Evolutionary conservation across 2,329 filamentous ascomycete genomes (phyloP), one percentile per base, ranked within the genome.

Genomic region (Colletotrichum spaethianum): DNA sequence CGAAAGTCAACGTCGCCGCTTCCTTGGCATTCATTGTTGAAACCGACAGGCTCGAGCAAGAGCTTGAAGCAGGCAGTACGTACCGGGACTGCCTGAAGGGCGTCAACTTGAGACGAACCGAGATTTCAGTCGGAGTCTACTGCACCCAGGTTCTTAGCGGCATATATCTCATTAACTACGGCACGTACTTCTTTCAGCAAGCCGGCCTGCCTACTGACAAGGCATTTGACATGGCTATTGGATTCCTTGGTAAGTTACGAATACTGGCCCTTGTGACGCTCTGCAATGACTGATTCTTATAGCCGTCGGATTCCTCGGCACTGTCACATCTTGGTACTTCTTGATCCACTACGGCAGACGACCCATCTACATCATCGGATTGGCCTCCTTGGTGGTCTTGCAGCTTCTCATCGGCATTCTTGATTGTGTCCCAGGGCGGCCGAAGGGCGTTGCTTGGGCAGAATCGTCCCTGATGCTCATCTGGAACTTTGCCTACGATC

Each of bases 61-160:
- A 87, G 63, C 81, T 83, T 67, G 83, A 86, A 67, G 82, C 83
- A 2, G 85, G 85, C 0, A 86, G 84, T 38, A 85, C 82, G 1
- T 90, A 89, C 74, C 23, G 79, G 31, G 87, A 89, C 71, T 88
- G 87, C 59, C 84, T 90, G 75, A 84, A 79, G 53, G 85, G 84
- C 0, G 80, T 82, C 48, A 87, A 88, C 71, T 76, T 84, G 23
- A 82, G 86, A n/a, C 84, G 88, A 26, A 89, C 88, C 0, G 88
- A 89, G 76, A 88, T 90, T 42, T 84, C 87, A 4, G 83, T 85
- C 72, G 90, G 91, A 78, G 89, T 91, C 8, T 93, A 91, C 83
- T 86, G 88, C 4, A 90, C 90, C 3, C 91, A 93, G 76, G 91
- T 91, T 26, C 82, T 92, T 2, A 89, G 87, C 63, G 90, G 91